Evolutionary conservation across 352 stramenopile species (phyloP), one percentile per base, ranked within the genome.

Genomic region (Phytopythium kandeliae): DNA sequence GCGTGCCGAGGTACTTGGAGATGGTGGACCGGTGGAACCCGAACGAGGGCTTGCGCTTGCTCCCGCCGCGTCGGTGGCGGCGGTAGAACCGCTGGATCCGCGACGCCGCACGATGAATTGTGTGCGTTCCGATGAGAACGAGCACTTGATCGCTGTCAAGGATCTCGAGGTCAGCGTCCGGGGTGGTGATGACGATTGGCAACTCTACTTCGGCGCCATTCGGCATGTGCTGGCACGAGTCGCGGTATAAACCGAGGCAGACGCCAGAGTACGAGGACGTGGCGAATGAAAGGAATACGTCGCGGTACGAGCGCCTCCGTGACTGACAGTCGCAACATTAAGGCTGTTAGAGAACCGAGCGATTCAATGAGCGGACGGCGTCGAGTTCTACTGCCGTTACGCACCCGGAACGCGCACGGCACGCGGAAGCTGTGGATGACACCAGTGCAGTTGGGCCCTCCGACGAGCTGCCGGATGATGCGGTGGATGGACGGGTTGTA

Each of bases 401-500:
- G 40, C 67, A 86, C 73, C 51, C 63, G 62, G 34, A 84, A 64
- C 4, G 48, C 41, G 17, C 38, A 56, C 19, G 81, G 78, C 15
- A 92, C 51, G 0, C 54, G 63, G 43, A 79, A 87, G 0, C 62
- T 86, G 25, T 71, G 71, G 55, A 92, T 84, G n/a, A 86, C 60
- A 15, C 84, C 80, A 0, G 84, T 92, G 61, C 80, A 89, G 11
- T 76, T 75, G 45, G 77, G 78, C 0, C 80, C 81, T 28, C 84
- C 84, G 11, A 92, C 80, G 1, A 94, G 53, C 47, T 94, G 84
- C 0, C 78, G 78, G 41, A 92, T 60, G 55, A 94, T 92, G 48
- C 89, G 89, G 58, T 92, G 77, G 49, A 94, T 94, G 13, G 78
- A 89, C 22, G 80, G 80, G 38, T 89, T 90, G 63, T 85, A 94